Base-by-base conservation (phyloP, 768 basidiomycete species). In the Lyophyllum semitale region DNA sequence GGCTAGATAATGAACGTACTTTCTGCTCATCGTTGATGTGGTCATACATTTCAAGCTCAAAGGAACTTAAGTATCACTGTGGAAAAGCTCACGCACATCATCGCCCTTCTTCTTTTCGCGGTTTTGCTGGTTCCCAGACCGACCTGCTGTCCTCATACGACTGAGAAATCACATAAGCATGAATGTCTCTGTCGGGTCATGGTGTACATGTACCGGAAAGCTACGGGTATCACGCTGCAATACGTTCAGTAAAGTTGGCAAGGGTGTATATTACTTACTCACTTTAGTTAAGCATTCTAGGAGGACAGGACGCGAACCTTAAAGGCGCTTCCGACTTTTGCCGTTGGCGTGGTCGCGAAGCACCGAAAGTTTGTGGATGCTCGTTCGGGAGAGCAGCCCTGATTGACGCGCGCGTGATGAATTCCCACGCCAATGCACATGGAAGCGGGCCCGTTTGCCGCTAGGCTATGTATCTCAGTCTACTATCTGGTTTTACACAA, bases 111-210 rank as follows among this genome's bases (percentile, higher is more conserved):
- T 25, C 17, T 35, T 37, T 32, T 29, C n/a, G 11, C 41, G 53
- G 23, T 54, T 25, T 27, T 55, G 44, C 32, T 64, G 25, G 30
- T 7, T 53, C 51, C 63, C 60, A 64, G 2, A 62, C 48, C 23
- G 15, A 4, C 25, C 58, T 57, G 5, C 58, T 48, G 26, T 64
- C 63, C 17, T 55, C 50, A 23, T 64, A 64, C 7, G 58, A 45
- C 38, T 64, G 58, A 4, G 60, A 60, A 23, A 64, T 35, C 60
- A 64, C 35, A 59, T 13, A 38, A 61, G 43, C 47, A 57, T 43
- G 44, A 64, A 22, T 5, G 53, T 43, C 5, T 59, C 44, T 25
- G 42, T 15, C 30, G 60, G 60, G 47, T 59, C 49, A 20, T 15
- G 17, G 23, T 53, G n/a, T 15, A 17, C 53, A 27, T 35, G 48